Percentiles rank a stretch among this genome's conserved stretches.
phyloP scores from a whole-genome alignment of 2,329 filamentous ascomycete species.

The Alternaria atra region DNA sequence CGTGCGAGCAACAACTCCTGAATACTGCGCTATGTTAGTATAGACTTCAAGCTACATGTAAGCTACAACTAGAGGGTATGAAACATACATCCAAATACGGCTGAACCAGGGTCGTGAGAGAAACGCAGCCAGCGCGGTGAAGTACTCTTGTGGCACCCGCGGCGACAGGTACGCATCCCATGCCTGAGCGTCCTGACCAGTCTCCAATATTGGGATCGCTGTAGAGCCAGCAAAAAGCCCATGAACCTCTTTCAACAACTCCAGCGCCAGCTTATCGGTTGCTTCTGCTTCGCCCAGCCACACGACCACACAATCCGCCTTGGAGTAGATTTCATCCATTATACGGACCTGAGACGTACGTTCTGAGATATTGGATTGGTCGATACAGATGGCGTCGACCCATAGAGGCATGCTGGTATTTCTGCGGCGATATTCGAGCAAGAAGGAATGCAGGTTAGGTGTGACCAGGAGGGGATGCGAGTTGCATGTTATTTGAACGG shows the following conservation, averaged over 20 bases:
- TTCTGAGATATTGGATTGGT: background rate
- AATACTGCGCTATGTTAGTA: background rate
- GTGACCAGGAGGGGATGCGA: background rate
- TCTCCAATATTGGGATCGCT: background rate
- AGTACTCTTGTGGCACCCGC: background rate
- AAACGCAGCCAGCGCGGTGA: background rate
- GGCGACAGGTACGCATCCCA: background rate
- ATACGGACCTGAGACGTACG: background rate
- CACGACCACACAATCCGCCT: background rate
- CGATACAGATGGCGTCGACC: background rate
- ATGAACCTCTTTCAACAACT: background rate
- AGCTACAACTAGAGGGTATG: too few species aligned
- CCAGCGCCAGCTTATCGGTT: background rate
- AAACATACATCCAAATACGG: background rate
- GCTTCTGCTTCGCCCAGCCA: background rate
- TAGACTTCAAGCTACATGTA: accelerated
- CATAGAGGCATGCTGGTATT: background rate
- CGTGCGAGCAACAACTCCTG: background rate
- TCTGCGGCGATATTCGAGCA: background rate
- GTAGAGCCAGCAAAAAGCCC: background rate
- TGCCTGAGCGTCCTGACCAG: background rate
- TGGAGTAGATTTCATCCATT: background rate
- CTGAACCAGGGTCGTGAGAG: background rate
- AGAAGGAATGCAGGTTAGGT: background rate
- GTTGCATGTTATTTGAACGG: background rate